Evolutionary conservation across 345 rosid species (phyloP).

Genomic region (Melaleuca quinquenervia): DNA sequence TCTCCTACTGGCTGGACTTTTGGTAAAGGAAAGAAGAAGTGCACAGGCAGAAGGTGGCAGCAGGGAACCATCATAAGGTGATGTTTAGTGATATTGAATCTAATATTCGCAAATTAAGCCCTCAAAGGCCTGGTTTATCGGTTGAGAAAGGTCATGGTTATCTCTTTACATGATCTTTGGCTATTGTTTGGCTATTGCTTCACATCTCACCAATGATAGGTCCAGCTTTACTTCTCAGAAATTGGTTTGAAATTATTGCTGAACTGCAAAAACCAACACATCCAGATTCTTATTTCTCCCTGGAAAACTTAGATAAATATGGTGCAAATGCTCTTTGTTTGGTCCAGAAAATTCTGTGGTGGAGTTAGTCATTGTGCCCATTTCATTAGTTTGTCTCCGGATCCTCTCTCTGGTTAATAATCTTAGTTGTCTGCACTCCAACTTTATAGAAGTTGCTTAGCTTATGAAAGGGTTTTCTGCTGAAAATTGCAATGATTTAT

Average conservation of each 20-base stretch:
- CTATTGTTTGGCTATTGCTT: not conserved
- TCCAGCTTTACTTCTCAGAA: not conserved
- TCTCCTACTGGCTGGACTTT: constrained; percentile 95
- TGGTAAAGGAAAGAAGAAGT: constrained; percentile 79
- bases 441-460: not conserved
- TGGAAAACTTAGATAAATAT: not conserved
- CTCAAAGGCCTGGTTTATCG: not conserved
- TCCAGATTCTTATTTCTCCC: not conserved
- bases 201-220: not conserved
- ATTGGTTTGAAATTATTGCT: not conserved
- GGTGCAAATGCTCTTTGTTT: not conserved
- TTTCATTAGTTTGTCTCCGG: not conserved
- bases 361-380: not conserved
- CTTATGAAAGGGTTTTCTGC: not conserved
- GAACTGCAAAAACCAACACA: not conserved
- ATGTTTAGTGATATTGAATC: not conserved
- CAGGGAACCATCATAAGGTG: constrained; percentile 96
- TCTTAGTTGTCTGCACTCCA: not conserved
- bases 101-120: not conserved
- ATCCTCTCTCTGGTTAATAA: not conserved
- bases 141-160: not conserved
- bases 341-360: not conserved
- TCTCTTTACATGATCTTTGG: not conserved
- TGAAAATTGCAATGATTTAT: not conserved
- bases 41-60: constrained; percentile 81